Evolutionary conservation across 352 stramenopile genomes (phyloP).

Genomic region (Phytopythium kandeliae): DNA sequence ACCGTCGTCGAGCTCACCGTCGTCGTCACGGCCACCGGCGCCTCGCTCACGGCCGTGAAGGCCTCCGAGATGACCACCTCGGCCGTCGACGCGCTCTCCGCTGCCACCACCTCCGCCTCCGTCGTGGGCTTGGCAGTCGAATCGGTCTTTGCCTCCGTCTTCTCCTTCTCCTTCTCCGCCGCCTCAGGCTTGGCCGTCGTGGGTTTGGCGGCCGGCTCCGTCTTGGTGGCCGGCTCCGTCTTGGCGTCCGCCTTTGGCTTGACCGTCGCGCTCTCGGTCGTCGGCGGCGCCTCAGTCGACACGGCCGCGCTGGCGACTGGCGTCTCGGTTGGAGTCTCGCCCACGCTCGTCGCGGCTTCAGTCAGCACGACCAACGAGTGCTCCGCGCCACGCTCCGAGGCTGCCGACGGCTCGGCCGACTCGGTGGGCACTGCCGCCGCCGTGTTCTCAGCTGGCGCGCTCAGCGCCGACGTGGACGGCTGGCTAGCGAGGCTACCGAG

Average conservation of each 20-base stretch:
- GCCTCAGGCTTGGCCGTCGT: slow-evolving; percentile 1
- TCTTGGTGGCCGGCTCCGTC: slow-evolving; percentile 8
- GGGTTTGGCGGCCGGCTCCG: background rate
- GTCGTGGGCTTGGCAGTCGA: slow-evolving; percentile 5
- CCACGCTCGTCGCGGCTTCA: slow-evolving; percentile 13
- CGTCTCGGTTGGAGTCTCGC: slow-evolving; percentile 13
- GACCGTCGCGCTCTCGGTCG: background rate
- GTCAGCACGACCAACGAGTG: slow-evolving; percentile 16
- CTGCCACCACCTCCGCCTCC: slow-evolving; percentile 1
- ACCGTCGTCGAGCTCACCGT: slow-evolving; percentile 12
- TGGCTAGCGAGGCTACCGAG: slow-evolving; percentile 7
- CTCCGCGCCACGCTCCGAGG: slow-evolving; percentile 5
- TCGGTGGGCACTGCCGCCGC: background rate
- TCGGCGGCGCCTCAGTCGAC: slow-evolving; percentile 5
- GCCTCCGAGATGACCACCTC: slow-evolving; percentile 7
- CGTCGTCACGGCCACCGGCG: slow-evolving; percentile 3
- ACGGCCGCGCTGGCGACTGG: too few species aligned
- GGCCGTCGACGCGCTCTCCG: slow-evolving; percentile 3
- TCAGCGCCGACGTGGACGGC: slow-evolving; percentile 1
- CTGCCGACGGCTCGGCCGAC: background rate
- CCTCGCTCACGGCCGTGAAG: slow-evolving; percentile 4
- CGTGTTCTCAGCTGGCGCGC: background rate
- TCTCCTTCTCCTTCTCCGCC: background rate
- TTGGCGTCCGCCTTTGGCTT: slow-evolving; percentile 7
- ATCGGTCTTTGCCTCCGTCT: slow-evolving; percentile 12